Base-by-base conservation (phyloP, 2,329 filamentous ascomycete species). In the Neospermospora avenae region DNA sequence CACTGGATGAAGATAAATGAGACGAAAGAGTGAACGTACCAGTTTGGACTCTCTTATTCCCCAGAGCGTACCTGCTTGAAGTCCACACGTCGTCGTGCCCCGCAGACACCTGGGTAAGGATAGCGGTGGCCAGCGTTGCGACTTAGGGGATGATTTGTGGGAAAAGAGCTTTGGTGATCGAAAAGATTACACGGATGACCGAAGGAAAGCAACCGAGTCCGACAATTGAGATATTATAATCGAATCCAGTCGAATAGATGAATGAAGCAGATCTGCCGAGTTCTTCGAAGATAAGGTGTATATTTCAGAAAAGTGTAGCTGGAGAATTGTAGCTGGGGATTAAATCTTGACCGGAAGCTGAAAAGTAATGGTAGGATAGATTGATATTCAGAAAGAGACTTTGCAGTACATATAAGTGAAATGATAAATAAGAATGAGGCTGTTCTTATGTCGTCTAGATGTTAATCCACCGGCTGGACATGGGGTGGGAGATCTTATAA, bases 71-170 rank as follows among this genome's bases (percentile, higher is more conserved):
- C 54, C n/a, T 28, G 41, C 34, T 56, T 20, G 42, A 35, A 35
- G 42, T 56, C 54, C 54, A 56, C 31, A 46, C 18, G 54, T 56
- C 42, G 42, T 34, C 54, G 54, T 56, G 54, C 54, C 49, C 63
- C 41, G 45, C 22, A 53, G 57, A 61, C 41, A 63, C 58, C 58
- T 61, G 62, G 57, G 58, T 60, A 59, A 65, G 57, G 45, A 65
- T 52, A 44, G 61, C 44, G 59, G 65, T 58, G 55, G 65, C 66
- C 62, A 69, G 62, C 52, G 57, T 69, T 65, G 65, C 64, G 65
- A 58, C 48, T 65, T 63, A 16, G 41, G 59, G 22, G 45, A 35
- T 39, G 24, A 41, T 41, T 22, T 24, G 31, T 51, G 18, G 56
- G 62, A 58, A 45, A 52, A 55, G 51, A 41, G 41, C 42, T 48